Conservation (phyloP, 2,329 filamentous ascomycete species). For the Cryphonectria parasitica region DNA sequence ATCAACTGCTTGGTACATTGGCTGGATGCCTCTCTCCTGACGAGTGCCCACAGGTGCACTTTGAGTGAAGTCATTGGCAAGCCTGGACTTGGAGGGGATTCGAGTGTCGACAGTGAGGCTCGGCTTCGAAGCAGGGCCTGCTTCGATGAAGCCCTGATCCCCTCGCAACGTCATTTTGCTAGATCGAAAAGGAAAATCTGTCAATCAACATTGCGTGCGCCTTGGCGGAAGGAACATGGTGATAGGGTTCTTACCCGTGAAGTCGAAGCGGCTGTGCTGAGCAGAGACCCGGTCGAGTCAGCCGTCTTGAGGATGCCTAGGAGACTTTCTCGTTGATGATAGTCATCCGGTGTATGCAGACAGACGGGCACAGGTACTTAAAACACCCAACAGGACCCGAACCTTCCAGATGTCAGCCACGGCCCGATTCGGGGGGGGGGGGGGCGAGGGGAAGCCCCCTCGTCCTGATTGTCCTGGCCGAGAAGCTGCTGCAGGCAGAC, state of each 20-base stretch:
- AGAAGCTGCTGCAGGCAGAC: not conserved
- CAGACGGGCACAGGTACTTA: not conserved
- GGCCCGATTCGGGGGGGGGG: no score
- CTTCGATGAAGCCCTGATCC: not conserved
- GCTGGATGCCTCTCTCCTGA: slow-evolving; percentile 16
- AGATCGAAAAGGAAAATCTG: not conserved
- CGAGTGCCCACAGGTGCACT: slow-evolving; percentile 27
- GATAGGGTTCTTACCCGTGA: not conserved
- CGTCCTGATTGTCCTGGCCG: not conserved
- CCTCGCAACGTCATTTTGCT: slow-evolving; percentile 13
- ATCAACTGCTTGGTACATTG: slow-evolving; percentile 21
- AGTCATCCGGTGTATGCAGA: not conserved
- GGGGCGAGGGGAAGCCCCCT: no score
- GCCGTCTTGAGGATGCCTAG: not conserved
- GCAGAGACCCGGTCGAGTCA: not conserved
- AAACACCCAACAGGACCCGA: not conserved
- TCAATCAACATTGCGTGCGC: not conserved
- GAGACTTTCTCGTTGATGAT: not conserved
- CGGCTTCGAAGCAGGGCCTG: not conserved
- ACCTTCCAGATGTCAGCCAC: not conserved
- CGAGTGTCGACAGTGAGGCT: slow-evolving; percentile 25
- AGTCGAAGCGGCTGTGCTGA: not conserved
- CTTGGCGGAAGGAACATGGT: not conserved
- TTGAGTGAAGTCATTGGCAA: not conserved
- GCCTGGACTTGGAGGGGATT: not conserved